phyloP scores from a whole-genome alignment of 176 grass and related monocot genomes.

The Paspalum vaginatum region DNA sequence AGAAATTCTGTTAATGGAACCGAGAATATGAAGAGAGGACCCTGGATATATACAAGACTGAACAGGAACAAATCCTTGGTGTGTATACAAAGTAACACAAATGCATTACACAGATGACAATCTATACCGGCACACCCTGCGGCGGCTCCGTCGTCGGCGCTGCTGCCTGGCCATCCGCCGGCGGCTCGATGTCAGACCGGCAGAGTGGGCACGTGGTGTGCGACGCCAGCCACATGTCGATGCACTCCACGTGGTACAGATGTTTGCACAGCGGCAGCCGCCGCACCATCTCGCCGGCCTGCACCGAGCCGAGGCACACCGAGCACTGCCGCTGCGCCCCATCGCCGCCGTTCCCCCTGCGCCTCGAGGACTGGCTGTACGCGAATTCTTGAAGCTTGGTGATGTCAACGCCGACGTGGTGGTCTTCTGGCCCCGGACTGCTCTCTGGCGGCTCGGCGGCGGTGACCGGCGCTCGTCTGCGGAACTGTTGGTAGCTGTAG shows the following conservation, averaged over 20 bases:
- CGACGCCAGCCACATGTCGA: slow-evolving; percentile 54
- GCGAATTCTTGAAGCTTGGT: slow-evolving; percentile 44
- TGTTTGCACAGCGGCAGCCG: slow-evolving; percentile 50
- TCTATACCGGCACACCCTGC: neutral
- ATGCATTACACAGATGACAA: neutral
- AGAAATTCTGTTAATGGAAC: too few relatives aligned
- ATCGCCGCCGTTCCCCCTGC: slow-evolving; percentile 8
- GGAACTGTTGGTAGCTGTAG: slow-evolving; percentile 23
- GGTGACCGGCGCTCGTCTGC: slow-evolving; percentile 29
- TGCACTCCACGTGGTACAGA: slow-evolving; percentile 57
- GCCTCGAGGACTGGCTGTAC: slow-evolving; percentile 34
- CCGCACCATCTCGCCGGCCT: slow-evolving; percentile 47
- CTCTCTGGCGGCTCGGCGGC: neutral
- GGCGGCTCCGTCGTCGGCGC: neutral
- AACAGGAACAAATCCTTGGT: neutral
- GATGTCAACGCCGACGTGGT: slow-evolving; percentile 23
- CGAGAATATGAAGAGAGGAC: too few relatives aligned
- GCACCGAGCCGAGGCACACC: slow-evolving; percentile 48
- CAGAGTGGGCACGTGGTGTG: slow-evolving; percentile 53
- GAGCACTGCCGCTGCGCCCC: slow-evolving; percentile 47
- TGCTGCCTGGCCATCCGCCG: neutral
- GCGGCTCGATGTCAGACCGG: slow-evolving; percentile 18
- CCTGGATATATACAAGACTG: too few relatives aligned
- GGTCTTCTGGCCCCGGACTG: neutral
- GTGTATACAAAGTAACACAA: neutral